Base-by-base conservation (phyloP, 2,329 filamentous ascomycete genomes). In the Verticillium nubilum region DNA sequence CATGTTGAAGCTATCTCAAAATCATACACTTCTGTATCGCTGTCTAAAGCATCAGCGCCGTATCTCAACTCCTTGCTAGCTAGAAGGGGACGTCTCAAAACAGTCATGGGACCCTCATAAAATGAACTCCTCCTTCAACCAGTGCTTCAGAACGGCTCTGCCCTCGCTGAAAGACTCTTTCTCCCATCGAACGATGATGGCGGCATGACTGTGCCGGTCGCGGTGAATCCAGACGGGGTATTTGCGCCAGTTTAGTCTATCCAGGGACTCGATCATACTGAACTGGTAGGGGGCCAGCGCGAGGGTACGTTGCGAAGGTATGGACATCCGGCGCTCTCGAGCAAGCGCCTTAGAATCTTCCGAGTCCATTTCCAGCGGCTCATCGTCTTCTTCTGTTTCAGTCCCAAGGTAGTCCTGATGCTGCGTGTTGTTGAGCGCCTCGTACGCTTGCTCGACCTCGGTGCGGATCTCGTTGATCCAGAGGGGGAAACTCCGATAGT, bases 241-340 rank as follows among this genome's bases (percentile, higher is more conserved):
- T 70, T 88, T 89, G 54, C 80, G 78, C 82, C 85, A 88, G 4
- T 81, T 79, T 2, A 88, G 70, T n/a, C 72, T 70, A 67, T 98
- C 86, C 55, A 98, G 78, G 10, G 86, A 84, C 29, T 89, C 81
- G 62, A 97, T 90, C 85, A 97, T 97, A 55, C 84, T 81, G 70
- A 97, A 96, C 74, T 98, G 94, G 54, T 86, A 84, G 4, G 87
- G 80, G 0, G 90, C 87, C 58, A 98, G 76, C 0, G 92, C 92
- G 58, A 98, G 79, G 0, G 87, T 92, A 1, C 90, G 90, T 63
- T 84, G 82, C 4, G 81, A 75, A 1, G 77, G 71, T 2, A 71
- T 68, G 25, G 76, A 78, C 65, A 73, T 72, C 56, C 76, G 72
- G 35, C 77, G 67, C 65, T 80, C 77, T 52, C 66, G 73, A 55